phyloP scores from a whole-genome alignment of 495 filamentous ascomycete species.

The Beverwykella pulmonaria region DNA sequence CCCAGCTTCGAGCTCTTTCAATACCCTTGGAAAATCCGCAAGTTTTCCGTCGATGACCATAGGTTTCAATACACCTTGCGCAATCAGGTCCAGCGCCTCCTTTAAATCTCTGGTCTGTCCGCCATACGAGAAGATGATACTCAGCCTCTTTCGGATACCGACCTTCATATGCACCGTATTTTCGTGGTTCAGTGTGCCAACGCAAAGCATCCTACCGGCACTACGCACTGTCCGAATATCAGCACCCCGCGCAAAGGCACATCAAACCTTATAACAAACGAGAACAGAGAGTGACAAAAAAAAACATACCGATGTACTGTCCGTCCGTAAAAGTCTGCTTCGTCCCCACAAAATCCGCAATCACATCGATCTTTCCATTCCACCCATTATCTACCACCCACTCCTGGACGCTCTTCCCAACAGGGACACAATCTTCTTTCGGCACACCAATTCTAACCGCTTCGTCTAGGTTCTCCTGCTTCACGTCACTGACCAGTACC shows the following conservation, averaged over 20 bases:
- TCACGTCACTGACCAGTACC: conserved; percentile 11
- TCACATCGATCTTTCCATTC: conserved; percentile 6
- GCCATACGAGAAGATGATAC: conserved; percentile 12
- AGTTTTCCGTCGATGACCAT: not conserved
- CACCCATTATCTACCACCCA: not conserved
- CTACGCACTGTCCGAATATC: not conserved
- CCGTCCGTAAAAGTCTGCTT: conserved; percentile 19
- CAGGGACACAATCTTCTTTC: conserved; percentile 8
- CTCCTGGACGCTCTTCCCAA: conserved; percentile 5
- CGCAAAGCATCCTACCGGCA: conserved; percentile 2
- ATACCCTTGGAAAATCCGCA: not conserved
- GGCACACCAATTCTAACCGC: conserved; percentile 5
- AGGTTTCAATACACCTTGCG: not conserved
- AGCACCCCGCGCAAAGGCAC: too few relatives aligned
- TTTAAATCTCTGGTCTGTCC: conserved; percentile 3
- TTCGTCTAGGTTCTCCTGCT: conserved; percentile 10
- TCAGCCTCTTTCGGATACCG: conserved; percentile 3
- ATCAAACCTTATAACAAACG: too few relatives aligned
- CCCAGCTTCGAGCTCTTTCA: not conserved
- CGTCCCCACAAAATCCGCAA: conserved; percentile 11
- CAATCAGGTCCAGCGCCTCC: not conserved
- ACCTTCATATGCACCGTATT: conserved; percentile 14
- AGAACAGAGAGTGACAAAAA: not conserved
- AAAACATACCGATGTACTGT: conserved; percentile 6
- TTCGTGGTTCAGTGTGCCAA: conserved; percentile 7